Base-by-base conservation (phyloP, 352 stramenopile species). In the Elongisporangium anandrum region DNA sequence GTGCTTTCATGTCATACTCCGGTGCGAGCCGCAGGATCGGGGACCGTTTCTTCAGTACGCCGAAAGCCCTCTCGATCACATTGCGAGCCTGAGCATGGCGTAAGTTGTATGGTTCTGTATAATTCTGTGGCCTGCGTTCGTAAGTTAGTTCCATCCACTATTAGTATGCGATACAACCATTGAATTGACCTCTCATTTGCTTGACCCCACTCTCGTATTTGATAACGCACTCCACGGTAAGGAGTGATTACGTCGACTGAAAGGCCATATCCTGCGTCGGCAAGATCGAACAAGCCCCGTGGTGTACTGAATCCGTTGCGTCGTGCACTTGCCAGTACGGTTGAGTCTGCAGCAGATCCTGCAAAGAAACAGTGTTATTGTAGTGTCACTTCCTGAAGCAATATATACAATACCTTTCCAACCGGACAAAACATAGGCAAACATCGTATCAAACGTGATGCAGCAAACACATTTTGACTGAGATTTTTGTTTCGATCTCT, bases 381-480 rank as follows among this genome's bases (percentile, higher is more conserved):
- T 34, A 34, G 24, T 34, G 24, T 8, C 17, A 56, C 21, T 24
- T 16, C 17, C 20, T 17, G 50, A 15, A 60, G 2, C 20, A 53
- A 48, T 22, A 57, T 15, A 52, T n/a, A 5, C 20, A 9, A 52
- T 56, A 58, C 64, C 64, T 62, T 70, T 59, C 64, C 64, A 70
- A 15, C 64, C 64, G 16, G 54, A 29, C 19, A 66, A 17, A 8
- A 72, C 57, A 23, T 57, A 66, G 1, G 52, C 55, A 57, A 72
- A 69, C 19, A 53, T 41, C 48, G 66, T 56, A 39, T 72, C 61
- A 29, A 68, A 68, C 19, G 59, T 66, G 47, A 64, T 12, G 63
- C 65, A 20, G 52, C 61, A 38, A 69, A 62, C 6, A 72, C 61
- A 50, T 72, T 69, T 16, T 69, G 65, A 10, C 48, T 60, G 3